phyloP scores from a whole-genome alignment of 2,329 filamentous ascomycete genomes.

The Phoma sp. region DNA sequence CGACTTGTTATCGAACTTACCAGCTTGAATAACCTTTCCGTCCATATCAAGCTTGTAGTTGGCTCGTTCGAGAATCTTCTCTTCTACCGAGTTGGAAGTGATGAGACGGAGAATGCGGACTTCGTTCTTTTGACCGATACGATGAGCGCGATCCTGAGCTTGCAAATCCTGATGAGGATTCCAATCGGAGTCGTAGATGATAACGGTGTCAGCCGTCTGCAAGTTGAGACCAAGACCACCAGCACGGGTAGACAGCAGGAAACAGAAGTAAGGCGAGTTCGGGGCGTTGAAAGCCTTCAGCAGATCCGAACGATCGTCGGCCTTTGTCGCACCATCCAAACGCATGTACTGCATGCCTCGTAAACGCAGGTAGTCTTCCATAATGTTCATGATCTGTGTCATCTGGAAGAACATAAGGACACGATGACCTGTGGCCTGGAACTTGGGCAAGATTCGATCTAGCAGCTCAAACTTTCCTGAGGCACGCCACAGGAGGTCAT shows the following conservation, averaged over 20 bases:
- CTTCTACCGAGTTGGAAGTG: constrained; percentile 95
- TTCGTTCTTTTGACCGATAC: constrained; percentile 99
- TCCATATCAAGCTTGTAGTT: constrained; percentile 99
- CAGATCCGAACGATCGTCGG: constrained; percentile 93
- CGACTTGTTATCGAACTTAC: constrained; percentile 99
- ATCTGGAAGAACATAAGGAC: constrained; percentile 99
- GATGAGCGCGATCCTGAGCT: constrained; percentile 98
- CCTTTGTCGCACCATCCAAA: constrained; percentile 95
- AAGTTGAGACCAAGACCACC: constrained; percentile 97
- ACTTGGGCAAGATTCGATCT: constrained; percentile 92
- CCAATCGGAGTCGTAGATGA: constrained; percentile 99
- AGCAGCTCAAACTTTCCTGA: constrained; percentile 97
- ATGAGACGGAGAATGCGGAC: constrained; percentile 95
- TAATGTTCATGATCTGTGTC: constrained; percentile 99
- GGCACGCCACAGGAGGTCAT: constrained; percentile 93
- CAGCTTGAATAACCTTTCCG: constrained; percentile 98
- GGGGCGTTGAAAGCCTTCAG: constrained; percentile 89
- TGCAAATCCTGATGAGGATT: constrained; percentile 99
- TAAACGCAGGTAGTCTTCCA: constrained; percentile 95
- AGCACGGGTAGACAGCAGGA: constrained; percentile 96
- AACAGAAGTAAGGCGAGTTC: constrained; percentile 93
- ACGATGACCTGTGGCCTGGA: constrained; percentile 87
- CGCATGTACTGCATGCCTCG: constrained; percentile 86
- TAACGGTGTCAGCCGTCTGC: constrained; percentile 97
- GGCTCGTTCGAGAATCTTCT: constrained; percentile 96